phyloP scores from a whole-genome alignment of 768 basidiomycete species.

The Daedaleopsis nitida region DNA sequence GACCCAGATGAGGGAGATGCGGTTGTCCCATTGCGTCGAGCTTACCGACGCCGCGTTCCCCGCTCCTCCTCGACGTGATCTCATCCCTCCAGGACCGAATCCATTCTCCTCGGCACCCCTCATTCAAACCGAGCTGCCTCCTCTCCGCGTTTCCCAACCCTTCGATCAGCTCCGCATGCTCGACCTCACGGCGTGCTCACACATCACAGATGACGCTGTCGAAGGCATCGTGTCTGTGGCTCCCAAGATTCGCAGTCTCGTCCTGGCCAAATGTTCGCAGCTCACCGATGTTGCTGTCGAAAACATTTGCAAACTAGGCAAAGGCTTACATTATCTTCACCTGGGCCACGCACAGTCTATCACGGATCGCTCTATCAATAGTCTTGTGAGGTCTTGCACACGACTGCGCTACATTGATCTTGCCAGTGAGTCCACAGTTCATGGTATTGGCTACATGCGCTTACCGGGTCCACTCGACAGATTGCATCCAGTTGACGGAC shows the following conservation, averaged over 20 bases:
- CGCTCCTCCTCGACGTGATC: constrained; percentile 50
- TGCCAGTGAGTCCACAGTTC: constrained; percentile 67
- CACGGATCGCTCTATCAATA: constrained; percentile 85
- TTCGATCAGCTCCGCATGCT: constrained; percentile 91
- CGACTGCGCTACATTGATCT: constrained; percentile 94
- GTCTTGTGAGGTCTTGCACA: constrained; percentile 84
- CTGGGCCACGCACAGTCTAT: constrained; percentile 90
- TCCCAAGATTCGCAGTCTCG: constrained; percentile 52
- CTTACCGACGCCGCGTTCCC: constrained; percentile 90
- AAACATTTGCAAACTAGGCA: constrained; percentile 85
- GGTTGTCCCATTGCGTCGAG: constrained; percentile 74
- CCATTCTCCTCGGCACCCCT: constrained; percentile 38
- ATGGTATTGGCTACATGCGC: background rate
- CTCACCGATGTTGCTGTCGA: constrained; percentile 84
- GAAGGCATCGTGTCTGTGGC: constrained; percentile 65
- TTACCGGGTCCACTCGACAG: constrained; percentile 40
- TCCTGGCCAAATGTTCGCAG: constrained; percentile 63
- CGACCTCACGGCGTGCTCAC: constrained; percentile 83
- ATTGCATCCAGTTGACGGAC: constrained; percentile 87
- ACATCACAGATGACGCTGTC: constrained; percentile 76
- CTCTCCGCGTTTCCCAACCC: constrained; percentile 61
- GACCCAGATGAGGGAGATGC: constrained; percentile 87
- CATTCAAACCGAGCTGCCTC: constrained; percentile 50
- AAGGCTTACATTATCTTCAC: constrained; percentile 92
- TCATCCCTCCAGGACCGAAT: constrained; percentile 40